Evolutionary conservation across 169 alveolate genomes (phyloP).

Genomic region (Eimeria maxima): DNA sequence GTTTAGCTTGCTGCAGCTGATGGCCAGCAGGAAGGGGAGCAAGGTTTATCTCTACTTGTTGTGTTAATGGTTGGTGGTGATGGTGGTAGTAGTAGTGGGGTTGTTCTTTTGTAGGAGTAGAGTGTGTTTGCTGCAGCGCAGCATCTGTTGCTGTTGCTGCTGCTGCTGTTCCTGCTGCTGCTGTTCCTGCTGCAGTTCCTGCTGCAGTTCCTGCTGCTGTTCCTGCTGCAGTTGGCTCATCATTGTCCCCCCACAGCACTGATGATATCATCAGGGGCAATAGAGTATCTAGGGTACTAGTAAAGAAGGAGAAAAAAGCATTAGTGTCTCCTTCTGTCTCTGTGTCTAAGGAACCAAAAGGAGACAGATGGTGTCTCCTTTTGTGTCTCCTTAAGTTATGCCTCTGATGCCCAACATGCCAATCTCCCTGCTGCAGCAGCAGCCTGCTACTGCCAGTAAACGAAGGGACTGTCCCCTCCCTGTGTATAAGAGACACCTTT

Average conservation of each 20-base stretch:
- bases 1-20: no score
- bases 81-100: no score
- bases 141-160: slow-evolving; percentile 19
- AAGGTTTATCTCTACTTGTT: no score
- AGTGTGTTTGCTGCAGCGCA: no score
- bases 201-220: not conserved
- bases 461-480: not conserved
- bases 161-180: not conserved
- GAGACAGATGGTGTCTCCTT: not conserved
- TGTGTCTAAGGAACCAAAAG: no score
- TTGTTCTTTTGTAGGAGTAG: no score
- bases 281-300: not conserved
- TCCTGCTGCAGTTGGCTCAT: not conserved
- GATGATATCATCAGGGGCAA: slow-evolving; percentile 27
- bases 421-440: not conserved
- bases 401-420: not conserved
- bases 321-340: not conserved
- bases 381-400: not conserved
- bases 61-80: no score
- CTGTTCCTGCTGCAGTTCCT: slow-evolving; percentile 7
- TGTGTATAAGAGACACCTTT: not conserved
- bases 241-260: not conserved
- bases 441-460: slow-evolving; percentile 31
- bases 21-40: no score
- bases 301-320: not conserved